These are phyloP conservation scores for Fusarium haematococcum DNA, from an alignment of 2,329 filamentous ascomycete genomes.

Conservation along the genomic window DNA sequence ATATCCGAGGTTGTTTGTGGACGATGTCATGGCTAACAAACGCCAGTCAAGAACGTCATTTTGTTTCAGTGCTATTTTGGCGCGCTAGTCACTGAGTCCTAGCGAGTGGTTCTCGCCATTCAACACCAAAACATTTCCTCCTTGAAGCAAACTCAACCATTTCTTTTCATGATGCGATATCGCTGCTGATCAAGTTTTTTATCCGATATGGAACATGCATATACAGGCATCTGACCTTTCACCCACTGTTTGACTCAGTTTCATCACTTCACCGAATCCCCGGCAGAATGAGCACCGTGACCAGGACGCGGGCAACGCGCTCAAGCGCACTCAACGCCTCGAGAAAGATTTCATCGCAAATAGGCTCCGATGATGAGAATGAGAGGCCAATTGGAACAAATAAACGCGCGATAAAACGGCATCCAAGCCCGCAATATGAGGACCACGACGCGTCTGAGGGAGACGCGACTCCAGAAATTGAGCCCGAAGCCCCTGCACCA, in stretches of 20 bases:
- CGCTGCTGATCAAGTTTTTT: not conserved
- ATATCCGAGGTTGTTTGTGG: not conserved
- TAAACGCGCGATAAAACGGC: conserved; percentile 24
- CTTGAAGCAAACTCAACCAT: not conserved
- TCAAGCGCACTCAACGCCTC: conserved; percentile 36
- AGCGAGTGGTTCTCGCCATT: not conserved
- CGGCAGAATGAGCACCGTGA: conserved; percentile 16
- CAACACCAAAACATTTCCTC: not conserved
- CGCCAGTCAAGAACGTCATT: not conserved
- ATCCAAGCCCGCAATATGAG: conserved; percentile 18
- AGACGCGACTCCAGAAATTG: conserved; percentile 35
- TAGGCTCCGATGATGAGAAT: conserved; percentile 25
- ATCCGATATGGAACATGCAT: not conserved
- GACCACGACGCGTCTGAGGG: conserved; percentile 39
- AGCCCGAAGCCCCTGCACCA: conserved; percentile 31
- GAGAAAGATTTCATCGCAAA: conserved; percentile 34
- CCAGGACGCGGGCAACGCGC: conserved; percentile 32
- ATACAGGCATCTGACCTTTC: not conserved
- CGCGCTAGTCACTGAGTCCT: not conserved
- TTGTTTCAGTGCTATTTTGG: conserved; percentile 1
- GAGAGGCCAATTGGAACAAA: not conserved
- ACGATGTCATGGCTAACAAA: not conserved
- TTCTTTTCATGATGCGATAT: not conserved
- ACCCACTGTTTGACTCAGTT: not conserved
- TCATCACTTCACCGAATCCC: not conserved